phyloP scores from a whole-genome alignment of 1,139 yeast genomes.

The Suhomyces chickasaworum region DNA sequence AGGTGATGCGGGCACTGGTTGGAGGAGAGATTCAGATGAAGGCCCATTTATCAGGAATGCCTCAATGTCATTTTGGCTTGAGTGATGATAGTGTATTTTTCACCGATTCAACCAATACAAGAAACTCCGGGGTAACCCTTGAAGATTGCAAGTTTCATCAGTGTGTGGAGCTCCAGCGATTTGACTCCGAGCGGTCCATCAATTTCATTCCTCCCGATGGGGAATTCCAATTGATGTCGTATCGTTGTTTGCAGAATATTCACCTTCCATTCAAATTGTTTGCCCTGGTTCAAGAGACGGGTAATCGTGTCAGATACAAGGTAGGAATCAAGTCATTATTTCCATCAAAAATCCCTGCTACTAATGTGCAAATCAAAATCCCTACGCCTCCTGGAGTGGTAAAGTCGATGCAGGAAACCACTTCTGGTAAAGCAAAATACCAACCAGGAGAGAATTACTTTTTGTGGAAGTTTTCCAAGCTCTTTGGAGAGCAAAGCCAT shows the following conservation, averaged over 20 bases:
- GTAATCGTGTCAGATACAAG: constrained; percentile 55
- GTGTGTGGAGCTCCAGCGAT: constrained; percentile 72
- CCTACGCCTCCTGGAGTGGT: constrained; percentile 71
- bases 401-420: constrained; percentile 50
- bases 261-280: constrained; percentile 71
- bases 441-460: constrained; percentile 66
- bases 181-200: constrained; percentile 66
- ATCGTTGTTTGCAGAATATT: constrained; percentile 56
- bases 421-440: constrained; percentile 70
- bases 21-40: constrained; percentile 77
- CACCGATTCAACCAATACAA: constrained; percentile 9
- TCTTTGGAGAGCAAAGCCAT: constrained; percentile 68
- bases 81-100: constrained; percentile 43
- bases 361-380: constrained; percentile 61
- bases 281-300: constrained; percentile 62
- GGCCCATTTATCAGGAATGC: constrained; percentile 76
- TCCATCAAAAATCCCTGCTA: constrained; percentile 63
- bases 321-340: constrained; percentile 64
- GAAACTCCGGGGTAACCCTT: constrained; percentile 49
- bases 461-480: constrained; percentile 70
- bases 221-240: constrained; percentile 82
- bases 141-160: constrained; percentile 90
- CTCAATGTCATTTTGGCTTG: constrained; percentile 64
- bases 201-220: constrained; percentile 92
- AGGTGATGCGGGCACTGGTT: constrained; percentile 69